Conservation (phyloP, 2,329 filamentous ascomycete species). For the Fusarium mangiferae region DNA sequence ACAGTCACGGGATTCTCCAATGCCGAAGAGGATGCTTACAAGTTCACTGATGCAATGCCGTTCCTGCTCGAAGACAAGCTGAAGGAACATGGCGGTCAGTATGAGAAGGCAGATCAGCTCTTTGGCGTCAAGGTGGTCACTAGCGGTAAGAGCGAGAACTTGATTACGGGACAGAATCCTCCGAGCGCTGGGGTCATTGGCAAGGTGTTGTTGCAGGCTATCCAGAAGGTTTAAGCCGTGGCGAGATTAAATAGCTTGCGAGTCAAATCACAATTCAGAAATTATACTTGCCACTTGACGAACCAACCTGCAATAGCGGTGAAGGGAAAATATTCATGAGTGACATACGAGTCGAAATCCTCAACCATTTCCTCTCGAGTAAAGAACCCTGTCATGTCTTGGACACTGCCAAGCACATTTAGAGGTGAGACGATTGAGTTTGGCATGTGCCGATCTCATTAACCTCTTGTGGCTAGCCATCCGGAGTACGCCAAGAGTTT, state of each 20-base stretch:
- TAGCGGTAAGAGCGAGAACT: background rate
- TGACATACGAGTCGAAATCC: too few species aligned
- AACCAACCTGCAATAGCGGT: too few species aligned
- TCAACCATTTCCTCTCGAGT: too few species aligned
- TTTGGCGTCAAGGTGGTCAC: background rate
- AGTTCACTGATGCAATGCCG: background rate
- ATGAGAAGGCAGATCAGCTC: background rate
- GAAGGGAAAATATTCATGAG: too few species aligned
- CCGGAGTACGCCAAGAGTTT: background rate
- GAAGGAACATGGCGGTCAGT: background rate
- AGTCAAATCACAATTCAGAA: too few species aligned
- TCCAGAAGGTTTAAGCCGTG: background rate
- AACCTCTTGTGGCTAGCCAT: background rate
- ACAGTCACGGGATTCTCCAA: background rate
- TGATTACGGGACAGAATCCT: background rate
- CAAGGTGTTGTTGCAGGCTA: background rate
- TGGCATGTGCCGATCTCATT: background rate
- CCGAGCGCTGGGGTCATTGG: background rate
- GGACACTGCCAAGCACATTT: too few species aligned
- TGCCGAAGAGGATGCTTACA: background rate
- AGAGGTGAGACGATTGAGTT: background rate
- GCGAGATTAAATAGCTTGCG: background rate
- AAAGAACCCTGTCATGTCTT: too few species aligned
- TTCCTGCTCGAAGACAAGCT: background rate
- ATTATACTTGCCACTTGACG: too few species aligned